Evolutionary conservation across 257 asterid species (phyloP).

Genomic region (Anisodus tanguticus): DNA sequence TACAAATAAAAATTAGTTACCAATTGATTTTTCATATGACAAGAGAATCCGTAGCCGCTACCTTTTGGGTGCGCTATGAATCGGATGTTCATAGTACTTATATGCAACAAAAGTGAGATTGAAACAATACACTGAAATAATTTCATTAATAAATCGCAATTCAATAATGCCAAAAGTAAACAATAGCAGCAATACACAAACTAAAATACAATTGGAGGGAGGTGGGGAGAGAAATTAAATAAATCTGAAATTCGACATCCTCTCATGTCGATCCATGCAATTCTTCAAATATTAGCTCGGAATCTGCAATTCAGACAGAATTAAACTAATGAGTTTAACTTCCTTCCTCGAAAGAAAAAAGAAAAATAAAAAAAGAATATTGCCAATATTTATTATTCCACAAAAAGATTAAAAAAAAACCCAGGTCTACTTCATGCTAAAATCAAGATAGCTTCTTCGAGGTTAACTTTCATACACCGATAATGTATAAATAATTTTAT

Average conservation of each 20-base stretch:
- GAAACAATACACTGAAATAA: conserved; percentile 22
- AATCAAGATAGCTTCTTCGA: no score
- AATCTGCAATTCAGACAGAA: conserved; percentile 42
- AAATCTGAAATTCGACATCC: conserved; percentile 44
- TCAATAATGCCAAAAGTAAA: conserved; percentile 27
- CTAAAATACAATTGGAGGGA: background rate
- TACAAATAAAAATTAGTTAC: no score
- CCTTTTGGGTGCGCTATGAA: no score
- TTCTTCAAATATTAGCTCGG: conserved; percentile 30
- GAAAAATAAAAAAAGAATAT: no score
- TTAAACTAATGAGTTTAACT: background rate
- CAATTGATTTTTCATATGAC: background rate
- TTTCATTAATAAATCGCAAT: conserved; percentile 36
- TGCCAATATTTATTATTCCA: no score
- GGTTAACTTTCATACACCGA: no score
- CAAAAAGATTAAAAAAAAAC: no score
- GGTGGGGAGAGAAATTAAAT: background rate
- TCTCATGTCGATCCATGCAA: conserved; percentile 44
- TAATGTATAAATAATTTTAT: no score
- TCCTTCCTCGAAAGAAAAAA: no score
- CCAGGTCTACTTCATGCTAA: no score
- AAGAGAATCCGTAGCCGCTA: no score
- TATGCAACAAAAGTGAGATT: background rate
- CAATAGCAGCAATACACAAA: conserved; percentile 25
- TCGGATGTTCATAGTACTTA: background rate